A percentile compares a stretch with the other conserved stretches of the same genome.
Evolutionary conservation across 805 yeast genomes (phyloP).

Genomic region (Yarrowia osloensis): DNA sequence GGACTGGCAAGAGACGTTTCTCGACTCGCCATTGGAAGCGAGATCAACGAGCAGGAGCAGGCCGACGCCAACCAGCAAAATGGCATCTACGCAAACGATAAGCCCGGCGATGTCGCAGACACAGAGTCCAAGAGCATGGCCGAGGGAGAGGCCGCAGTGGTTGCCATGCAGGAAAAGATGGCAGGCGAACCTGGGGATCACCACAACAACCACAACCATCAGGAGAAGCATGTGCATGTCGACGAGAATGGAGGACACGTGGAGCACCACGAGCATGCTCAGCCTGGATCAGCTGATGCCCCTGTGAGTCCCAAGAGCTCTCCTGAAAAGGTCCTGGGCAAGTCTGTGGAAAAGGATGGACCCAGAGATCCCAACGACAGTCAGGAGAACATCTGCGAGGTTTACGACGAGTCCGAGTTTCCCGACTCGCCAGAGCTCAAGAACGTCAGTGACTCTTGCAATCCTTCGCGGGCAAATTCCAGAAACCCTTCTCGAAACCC

Average conservation of each 20-base stretch:
- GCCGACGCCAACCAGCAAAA: slow-evolving; percentile 14
- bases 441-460: slow-evolving; percentile 10
- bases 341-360: neutral
- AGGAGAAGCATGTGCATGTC: neutral
- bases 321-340: neutral
- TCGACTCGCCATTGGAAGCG: slow-evolving; percentile 1
- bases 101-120: neutral
- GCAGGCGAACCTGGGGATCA: neutral
- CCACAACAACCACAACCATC: neutral
- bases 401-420: slow-evolving; percentile 21
- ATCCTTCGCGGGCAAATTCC: slow-evolving; percentile 18
- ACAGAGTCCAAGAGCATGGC: slow-evolving; percentile 18
- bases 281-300: neutral
- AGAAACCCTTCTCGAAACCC: slow-evolving; percentile 20
- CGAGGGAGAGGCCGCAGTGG: slow-evolving; percentile 2
- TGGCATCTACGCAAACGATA: neutral
- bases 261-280: slow-evolving; percentile 23
- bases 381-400: slow-evolving; percentile 10
- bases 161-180: slow-evolving; percentile 15
- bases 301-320: neutral
- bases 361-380: neutral
- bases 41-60: slow-evolving; percentile 19
- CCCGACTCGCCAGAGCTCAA: slow-evolving; percentile 20
- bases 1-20: neutral
- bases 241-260: slow-evolving; percentile 13